Conservation (phyloP, 192 early-diverging fungal genomes). For the Lobosporangium transversale region DNA sequence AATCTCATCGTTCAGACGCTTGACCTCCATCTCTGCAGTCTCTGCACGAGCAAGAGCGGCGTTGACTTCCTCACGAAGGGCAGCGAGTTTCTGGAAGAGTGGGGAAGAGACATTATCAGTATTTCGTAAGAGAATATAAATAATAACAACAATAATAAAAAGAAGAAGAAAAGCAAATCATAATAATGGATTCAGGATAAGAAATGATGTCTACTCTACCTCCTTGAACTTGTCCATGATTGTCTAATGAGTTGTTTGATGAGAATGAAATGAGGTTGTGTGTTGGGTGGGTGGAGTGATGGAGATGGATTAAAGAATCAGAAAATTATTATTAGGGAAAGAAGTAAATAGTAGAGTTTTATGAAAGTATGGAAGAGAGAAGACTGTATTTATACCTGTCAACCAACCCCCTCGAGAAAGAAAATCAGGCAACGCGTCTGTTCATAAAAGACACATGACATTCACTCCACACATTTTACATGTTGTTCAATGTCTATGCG, state of each 20-base stretch:
- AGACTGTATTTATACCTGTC: too few species aligned
- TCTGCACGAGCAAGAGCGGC: conserved; percentile 39
- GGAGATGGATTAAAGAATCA: background rate
- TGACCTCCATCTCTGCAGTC: conserved; percentile 54
- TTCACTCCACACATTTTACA: too few species aligned
- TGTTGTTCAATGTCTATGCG: conserved; percentile 7
- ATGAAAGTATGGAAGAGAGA: too few species aligned
- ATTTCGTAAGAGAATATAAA: too few species aligned
- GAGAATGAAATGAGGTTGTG: background rate
- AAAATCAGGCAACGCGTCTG: too few species aligned
- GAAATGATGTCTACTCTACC: conserved; percentile 31
- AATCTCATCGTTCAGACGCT: conserved; percentile 67
- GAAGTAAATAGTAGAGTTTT: too few species aligned
- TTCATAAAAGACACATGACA: too few species aligned
- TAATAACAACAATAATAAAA: background rate
- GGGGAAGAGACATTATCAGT: too few species aligned
- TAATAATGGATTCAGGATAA: background rate
- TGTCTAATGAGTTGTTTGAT: conserved; percentile 13
- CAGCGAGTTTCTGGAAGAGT: conserved; percentile 58
- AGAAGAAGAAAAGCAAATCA: background rate
- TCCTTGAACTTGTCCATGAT: conserved; percentile 54
- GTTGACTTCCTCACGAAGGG: conserved; percentile 56
- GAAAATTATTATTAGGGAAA: too few species aligned
- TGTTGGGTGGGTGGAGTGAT: conserved; percentile 2
- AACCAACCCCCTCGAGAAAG: too few species aligned